Conservation (phyloP, 805 yeast genomes). For the Starmerella bombi region DNA sequence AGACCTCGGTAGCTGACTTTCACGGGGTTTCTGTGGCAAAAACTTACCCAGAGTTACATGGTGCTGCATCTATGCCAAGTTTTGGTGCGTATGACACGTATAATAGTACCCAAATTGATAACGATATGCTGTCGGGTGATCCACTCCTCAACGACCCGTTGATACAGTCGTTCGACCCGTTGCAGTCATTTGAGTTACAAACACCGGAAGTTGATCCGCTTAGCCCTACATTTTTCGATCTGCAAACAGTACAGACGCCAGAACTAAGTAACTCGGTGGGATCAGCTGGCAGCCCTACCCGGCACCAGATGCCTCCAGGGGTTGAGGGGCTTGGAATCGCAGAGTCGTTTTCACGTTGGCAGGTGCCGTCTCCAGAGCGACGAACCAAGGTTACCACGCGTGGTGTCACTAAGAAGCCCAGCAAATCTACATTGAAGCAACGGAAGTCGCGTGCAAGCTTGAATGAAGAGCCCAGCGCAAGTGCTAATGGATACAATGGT, state of each 20-base stretch:
- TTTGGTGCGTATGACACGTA: neutral
- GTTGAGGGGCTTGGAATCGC: constrained; percentile 18
- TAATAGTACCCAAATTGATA: too few relatives aligned
- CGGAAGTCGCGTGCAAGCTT: constrained; percentile 10
- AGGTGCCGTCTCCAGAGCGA: constrained; percentile 11
- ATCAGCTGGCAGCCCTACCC: constrained; percentile 11
- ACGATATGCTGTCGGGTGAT: too few relatives aligned
- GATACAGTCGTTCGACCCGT: too few relatives aligned
- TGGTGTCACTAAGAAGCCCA: constrained; percentile 16
- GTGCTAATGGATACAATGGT: neutral
- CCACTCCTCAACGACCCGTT: too few relatives aligned
- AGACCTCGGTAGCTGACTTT: neutral
- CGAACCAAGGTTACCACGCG: constrained; percentile 4
- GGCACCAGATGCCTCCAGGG: constrained; percentile 1
- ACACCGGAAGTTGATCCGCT: constrained; percentile 13
- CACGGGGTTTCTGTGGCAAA: neutral
- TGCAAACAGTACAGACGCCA: constrained; percentile 7
- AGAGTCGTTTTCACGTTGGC: constrained; percentile 9
- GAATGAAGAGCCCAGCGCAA: constrained; percentile 1
- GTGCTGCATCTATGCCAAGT: constrained; percentile 5
- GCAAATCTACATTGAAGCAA: constrained; percentile 12
- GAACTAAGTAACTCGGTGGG: constrained; percentile 12
- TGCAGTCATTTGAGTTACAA: neutral
- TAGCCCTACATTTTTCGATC: constrained; percentile 10
- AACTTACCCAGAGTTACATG: neutral